phyloP scores from a whole-genome alignment of 164 flowering plant species.

The Magnolia officinalis region DNA sequence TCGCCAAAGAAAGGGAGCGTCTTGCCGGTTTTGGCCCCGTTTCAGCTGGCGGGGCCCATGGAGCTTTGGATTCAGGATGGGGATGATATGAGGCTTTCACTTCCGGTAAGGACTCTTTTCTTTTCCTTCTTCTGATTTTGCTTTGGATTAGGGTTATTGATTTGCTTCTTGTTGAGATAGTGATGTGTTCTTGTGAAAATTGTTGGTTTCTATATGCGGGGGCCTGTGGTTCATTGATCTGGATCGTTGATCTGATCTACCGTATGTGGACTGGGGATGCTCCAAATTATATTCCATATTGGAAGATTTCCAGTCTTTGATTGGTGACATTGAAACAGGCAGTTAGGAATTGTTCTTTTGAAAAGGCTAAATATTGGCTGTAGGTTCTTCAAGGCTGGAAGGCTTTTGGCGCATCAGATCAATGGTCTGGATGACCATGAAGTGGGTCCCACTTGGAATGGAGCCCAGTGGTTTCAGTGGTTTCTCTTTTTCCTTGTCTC shows the following conservation, averaged over 20 bases:
- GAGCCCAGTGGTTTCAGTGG: too few relatives aligned
- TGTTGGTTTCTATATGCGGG: not conserved
- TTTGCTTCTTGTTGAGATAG: not conserved
- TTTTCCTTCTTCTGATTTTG: constrained; percentile 1
- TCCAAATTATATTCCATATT: too few relatives aligned
- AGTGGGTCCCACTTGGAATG: too few relatives aligned
- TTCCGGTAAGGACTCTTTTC: constrained; percentile 53
- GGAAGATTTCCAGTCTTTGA: too few relatives aligned
- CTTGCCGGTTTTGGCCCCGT: constrained; percentile 79
- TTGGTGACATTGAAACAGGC: too few relatives aligned
- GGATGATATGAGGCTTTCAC: constrained; percentile 69
- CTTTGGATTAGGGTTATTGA: not conserved
- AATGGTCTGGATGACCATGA: too few relatives aligned
- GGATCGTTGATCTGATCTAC: not conserved
- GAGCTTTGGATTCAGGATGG: constrained; percentile 98
- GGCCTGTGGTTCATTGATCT: not conserved
- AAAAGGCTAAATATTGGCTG: too few relatives aligned
- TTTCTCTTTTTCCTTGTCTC: too few relatives aligned
- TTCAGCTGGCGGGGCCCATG: constrained; percentile 95
- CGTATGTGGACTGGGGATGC: not conserved
- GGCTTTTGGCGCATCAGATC: too few relatives aligned
- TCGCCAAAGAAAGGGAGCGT: constrained; percentile 11
- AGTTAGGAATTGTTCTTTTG: too few relatives aligned
- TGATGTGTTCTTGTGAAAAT: not conserved
- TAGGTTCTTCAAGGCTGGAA: too few relatives aligned